phyloP scores from a whole-genome alignment of 2,329 filamentous ascomycete species.

The Colletotrichum gloeosporioides region DNA sequence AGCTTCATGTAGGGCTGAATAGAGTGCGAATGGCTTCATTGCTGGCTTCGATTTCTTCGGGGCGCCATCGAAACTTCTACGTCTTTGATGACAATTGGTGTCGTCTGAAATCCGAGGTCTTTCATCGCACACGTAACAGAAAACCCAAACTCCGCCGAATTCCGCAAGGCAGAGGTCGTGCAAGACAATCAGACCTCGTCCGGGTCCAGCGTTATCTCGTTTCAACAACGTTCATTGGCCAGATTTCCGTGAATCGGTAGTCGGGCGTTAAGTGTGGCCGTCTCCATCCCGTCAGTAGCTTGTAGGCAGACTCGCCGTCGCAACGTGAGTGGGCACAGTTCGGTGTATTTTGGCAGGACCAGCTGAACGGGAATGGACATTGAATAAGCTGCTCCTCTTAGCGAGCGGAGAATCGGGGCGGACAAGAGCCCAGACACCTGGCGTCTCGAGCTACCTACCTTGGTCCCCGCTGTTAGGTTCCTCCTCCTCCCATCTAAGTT shows the following conservation, averaged over 20 bases:
- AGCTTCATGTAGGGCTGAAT: neutral
- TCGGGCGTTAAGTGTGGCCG: neutral
- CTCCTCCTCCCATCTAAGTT: neutral
- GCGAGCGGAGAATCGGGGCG: neutral
- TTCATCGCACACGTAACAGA: neutral
- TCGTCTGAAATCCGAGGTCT: neutral
- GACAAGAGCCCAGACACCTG: neutral
- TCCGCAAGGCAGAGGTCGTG: neutral
- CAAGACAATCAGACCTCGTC: neutral
- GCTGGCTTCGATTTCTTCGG: neutral
- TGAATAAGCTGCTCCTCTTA: neutral
- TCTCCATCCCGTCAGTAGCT: neutral
- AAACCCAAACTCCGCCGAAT: neutral
- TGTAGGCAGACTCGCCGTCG: neutral
- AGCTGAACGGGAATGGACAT: neutral
- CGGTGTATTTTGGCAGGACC: neutral
- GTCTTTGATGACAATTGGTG: neutral
- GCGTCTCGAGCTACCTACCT: slow-evolving; percentile 5
- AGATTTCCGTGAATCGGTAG: neutral
- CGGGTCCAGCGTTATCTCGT: neutral
- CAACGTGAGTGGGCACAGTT: neutral
- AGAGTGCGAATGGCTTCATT: neutral
- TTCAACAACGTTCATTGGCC: neutral
- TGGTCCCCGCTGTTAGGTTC: neutral
- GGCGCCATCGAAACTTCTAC: neutral